Evolutionary conservation across 441 rosid genomes (phyloP).

Genomic region (Biscutella laevigata): DNA sequence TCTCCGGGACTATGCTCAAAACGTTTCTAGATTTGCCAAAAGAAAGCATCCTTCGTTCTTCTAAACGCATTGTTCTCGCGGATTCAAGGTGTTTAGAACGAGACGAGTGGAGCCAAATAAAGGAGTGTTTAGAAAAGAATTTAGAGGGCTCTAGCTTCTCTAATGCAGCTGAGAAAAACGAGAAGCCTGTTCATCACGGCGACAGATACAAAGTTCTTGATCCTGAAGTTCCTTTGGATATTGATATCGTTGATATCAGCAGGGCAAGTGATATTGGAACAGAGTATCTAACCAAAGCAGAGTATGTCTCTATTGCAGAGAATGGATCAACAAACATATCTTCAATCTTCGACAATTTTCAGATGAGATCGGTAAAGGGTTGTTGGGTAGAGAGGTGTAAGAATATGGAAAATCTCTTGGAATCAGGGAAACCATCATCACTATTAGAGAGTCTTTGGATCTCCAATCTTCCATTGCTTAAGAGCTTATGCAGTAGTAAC

Average conservation of each 20-base stretch:
- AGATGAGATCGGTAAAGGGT: conserved; percentile 27
- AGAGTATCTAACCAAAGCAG: conserved; percentile 21
- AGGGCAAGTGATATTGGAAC: conserved; percentile 19
- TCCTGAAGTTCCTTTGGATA: neutral
- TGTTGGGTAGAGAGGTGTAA: conserved; percentile 44
- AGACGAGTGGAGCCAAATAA: conserved; percentile 11
- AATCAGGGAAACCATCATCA: conserved; percentile 1
- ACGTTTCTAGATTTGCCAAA: conserved; percentile 23
- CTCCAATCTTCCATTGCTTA: conserved; percentile 36
- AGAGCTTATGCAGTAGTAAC: conserved; percentile 10
- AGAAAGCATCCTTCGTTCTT: conserved; percentile 21
- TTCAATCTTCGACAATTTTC: conserved; percentile 17
- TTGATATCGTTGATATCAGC: conserved; percentile 28
- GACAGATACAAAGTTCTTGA: conserved; percentile 18
- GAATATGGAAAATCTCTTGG: conserved; percentile 24
- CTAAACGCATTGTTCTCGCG: conserved; percentile 26
- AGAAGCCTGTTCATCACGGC: neutral
- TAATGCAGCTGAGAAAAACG: neutral
- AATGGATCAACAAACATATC: conserved; percentile 19
- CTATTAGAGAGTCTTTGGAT: conserved; percentile 36
- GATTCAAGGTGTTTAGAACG: conserved; percentile 25
- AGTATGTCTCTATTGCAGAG: conserved; percentile 30
- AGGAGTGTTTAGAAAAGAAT: neutral
- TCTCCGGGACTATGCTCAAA: conserved; percentile 28
- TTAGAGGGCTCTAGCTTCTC: neutral